These are phyloP conservation scores for Tulasnella sp. DNA, from an alignment of 768 basidiomycete genomes.

Conservation along the genomic window DNA sequence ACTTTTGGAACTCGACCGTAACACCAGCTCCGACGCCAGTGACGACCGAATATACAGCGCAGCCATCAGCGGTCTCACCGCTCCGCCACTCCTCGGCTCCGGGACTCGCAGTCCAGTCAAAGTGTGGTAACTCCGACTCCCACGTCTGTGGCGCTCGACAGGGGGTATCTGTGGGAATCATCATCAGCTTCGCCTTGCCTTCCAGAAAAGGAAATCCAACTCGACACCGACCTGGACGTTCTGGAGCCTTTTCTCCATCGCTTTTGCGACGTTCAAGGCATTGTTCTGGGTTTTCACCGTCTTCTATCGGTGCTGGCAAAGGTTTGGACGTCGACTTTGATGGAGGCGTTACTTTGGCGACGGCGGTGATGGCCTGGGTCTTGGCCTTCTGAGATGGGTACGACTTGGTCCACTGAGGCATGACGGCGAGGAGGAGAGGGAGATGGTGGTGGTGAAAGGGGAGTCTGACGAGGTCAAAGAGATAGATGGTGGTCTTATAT, in stretches of 20 bases:
- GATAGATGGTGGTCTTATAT: neutral
- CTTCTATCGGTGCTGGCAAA: neutral
- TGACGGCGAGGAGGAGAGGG: neutral
- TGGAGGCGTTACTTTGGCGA: neutral
- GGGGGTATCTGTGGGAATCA: neutral
- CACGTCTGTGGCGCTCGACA: neutral
- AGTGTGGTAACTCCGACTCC: neutral
- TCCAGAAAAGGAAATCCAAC: neutral
- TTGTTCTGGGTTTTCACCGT: neutral
- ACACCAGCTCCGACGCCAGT: neutral
- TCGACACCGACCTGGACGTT: neutral
- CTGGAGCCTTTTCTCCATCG: neutral
- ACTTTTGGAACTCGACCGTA: slow-evolving; percentile 4
- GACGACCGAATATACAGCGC: neutral
- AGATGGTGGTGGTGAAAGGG: neutral
- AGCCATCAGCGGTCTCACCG: neutral
- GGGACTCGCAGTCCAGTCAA: neutral
- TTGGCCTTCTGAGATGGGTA: neutral
- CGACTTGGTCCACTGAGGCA: neutral
- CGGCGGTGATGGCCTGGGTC: neutral
- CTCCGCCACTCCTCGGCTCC: neutral
- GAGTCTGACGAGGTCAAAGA: neutral
- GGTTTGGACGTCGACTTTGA: neutral
- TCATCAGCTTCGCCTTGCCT: neutral
- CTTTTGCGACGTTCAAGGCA: neutral